phyloP scores from a whole-genome alignment of 148 eudicot species.

The Simmondsia chinensis region DNA sequence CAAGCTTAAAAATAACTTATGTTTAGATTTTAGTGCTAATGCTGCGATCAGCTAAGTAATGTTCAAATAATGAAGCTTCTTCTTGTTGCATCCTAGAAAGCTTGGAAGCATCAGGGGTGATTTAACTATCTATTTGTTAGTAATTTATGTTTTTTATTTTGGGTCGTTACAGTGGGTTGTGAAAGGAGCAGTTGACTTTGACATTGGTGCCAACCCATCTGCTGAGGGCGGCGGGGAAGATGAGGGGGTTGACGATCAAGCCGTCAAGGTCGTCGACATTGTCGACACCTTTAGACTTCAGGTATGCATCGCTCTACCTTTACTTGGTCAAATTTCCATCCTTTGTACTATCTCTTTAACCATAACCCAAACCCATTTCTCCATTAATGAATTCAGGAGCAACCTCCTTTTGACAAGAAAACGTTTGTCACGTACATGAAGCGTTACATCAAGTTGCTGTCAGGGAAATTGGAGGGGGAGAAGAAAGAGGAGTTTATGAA shows the following conservation, averaged over 20 bases:
- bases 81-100: no score
- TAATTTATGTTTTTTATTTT: no score
- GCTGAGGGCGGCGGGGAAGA: constrained; percentile 62
- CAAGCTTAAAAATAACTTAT: no score
- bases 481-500: constrained; percentile 39
- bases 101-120: no score
- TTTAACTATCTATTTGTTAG: no score
- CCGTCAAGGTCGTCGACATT: constrained; percentile 54
- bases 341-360: no score
- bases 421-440: constrained; percentile 40
- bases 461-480: constrained; percentile 39
- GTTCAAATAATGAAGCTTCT: no score
- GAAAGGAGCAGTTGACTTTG: constrained; percentile 44
- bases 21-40: no score
- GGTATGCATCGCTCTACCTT: no score
- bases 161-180: constrained; percentile 59
- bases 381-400: constrained; percentile 35
- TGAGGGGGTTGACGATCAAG: constrained; percentile 56
- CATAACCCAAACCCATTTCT: no score
- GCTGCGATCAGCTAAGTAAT: no score
- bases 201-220: constrained; percentile 68
- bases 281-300: constrained; percentile 73
- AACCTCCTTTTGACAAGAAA: constrained; percentile 60
- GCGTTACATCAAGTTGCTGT: constrained; percentile 50
- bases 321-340: no score